Base-by-base conservation (phyloP, 2,329 filamentous ascomycete species). In the Calonectria honghensis region DNA sequence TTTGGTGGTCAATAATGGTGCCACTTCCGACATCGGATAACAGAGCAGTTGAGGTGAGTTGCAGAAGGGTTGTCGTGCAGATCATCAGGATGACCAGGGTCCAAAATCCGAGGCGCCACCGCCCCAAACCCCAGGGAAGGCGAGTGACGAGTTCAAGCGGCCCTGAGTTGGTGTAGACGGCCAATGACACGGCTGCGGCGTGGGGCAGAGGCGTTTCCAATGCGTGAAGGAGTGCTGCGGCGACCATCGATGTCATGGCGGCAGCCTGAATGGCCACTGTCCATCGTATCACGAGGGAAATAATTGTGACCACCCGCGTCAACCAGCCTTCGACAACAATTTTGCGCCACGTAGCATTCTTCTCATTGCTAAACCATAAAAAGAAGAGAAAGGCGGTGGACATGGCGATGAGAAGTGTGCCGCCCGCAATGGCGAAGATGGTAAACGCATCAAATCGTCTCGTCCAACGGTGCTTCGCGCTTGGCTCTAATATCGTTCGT, bases 271-370 rank as follows among this genome's bases (percentile, higher is more conserved):
- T 24, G 14, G 51, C 24, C 14, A 54, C 51, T 32, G 14, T 29
- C 51, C 51, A 54, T 54, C 51, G 51, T 32, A 54, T 54, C 51
- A 54, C 16, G 16, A 54, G 51, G 27, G 51, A 18, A 18, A 9
- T 31, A 4, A 54, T 18, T 6, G 51, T 54, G 9, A 54, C 51
- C 16, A 31, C 51, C 24, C 51, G 51, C 7, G 27, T 31, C 51
- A 54, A 16, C 51, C 51, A 54, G 51, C 29, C 27, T 16, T 20
- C 32, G 51, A 18, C 13, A 20, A 54, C 18, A 1, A 54, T 54
- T 3, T 20, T 6, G 27, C 16, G 51, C 51, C 51, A 54, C 1
- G 16, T 29, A 6, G 4, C 4, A 11, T 54, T 54, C 6, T 6
- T 32, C 6, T 54, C 51, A 4, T 54, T 3, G 29, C 51, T 32